Percentiles rank a stretch among this genome's conserved stretches.
These are phyloP conservation scores for Jamesozyma lodderae DNA, from an alignment of 805 yeast genomes.

Conservation along the genomic window DNA sequence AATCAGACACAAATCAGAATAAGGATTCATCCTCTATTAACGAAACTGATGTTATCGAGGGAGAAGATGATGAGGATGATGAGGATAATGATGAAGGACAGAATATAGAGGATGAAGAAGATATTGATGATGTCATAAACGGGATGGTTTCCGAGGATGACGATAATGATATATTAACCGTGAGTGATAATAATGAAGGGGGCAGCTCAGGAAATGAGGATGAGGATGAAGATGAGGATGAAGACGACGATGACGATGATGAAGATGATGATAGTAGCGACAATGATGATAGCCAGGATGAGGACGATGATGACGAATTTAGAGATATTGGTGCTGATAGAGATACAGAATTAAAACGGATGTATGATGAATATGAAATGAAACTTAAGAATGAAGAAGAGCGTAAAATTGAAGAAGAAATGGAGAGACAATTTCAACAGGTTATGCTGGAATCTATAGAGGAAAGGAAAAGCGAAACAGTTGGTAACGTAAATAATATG, in stretches of 20 bases:
- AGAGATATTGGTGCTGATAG: slow-evolving; percentile 25
- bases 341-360: slow-evolving; percentile 26
- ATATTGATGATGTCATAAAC: slow-evolving; percentile 10
- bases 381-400: slow-evolving; percentile 36
- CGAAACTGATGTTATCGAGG: slow-evolving; percentile 5
- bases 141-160: slow-evolving; percentile 28
- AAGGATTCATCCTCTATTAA: slow-evolving; percentile 4
- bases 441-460: slow-evolving; percentile 46
- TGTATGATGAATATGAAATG: slow-evolving; percentile 33
- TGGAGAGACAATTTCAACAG: slow-evolving; percentile 49
- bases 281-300: slow-evolving; percentile 10
- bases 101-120: slow-evolving; percentile 19
- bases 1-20: not conserved
- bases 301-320: slow-evolving; percentile 22
- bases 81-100: slow-evolving; percentile 20
- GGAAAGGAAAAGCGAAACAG: slow-evolving; percentile 28
- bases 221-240: not conserved
- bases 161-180: slow-evolving; percentile 19
- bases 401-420: slow-evolving; percentile 38
- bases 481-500: slow-evolving; percentile 18
- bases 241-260: slow-evolving; percentile 9
- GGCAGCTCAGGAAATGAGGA: not conserved
- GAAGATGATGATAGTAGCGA: slow-evolving; percentile 19
- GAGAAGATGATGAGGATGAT: slow-evolving; percentile 10
- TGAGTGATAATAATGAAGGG: slow-evolving; percentile 3